Conservation (phyloP, 1,284 basidiomycete genomes). For the Papiliotrema nemorosa region DNA sequence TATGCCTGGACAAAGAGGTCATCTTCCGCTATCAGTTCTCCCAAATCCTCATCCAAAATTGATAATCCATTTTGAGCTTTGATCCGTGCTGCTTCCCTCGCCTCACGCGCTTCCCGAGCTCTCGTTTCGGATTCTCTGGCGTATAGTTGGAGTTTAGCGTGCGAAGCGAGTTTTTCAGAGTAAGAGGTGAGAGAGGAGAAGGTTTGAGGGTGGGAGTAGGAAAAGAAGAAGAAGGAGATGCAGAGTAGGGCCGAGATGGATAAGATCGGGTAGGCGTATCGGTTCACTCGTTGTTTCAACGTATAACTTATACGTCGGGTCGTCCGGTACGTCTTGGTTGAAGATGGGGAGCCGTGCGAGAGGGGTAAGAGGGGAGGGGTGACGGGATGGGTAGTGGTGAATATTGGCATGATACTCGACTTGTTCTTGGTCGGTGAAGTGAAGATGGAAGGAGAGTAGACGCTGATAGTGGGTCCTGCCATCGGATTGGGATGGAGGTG, state of each 20-base stretch:
- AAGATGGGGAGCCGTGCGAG: neutral
- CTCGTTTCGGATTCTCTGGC: too few species aligned
- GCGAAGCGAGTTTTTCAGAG: too few species aligned
- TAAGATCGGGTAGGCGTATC: neutral
- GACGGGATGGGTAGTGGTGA: too few species aligned
- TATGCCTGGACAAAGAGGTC: constrained; percentile 37
- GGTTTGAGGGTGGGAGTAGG: neutral
- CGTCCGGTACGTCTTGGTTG: neutral
- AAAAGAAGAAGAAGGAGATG: too few species aligned
- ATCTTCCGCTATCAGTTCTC: constrained; percentile 41
- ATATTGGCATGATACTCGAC: too few species aligned
- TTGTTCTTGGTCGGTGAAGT: too few species aligned
- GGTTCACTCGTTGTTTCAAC: neutral
- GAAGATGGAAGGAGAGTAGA: too few species aligned
- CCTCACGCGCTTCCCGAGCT: too few species aligned
- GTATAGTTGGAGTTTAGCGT: neutral
- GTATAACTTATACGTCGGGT: neutral
- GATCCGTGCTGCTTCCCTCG: too few species aligned
- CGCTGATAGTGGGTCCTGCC: too few species aligned
- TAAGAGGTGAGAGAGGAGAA: neutral
- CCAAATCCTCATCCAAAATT: constrained; percentile 26
- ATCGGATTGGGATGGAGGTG: too few species aligned
- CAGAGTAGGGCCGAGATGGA: neutral
- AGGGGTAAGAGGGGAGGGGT: neutral
- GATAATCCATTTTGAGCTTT: constrained; percentile 29